Conservation (phyloP, 1,139 yeast genomes). For the Eremothecium gossypii region DNA sequence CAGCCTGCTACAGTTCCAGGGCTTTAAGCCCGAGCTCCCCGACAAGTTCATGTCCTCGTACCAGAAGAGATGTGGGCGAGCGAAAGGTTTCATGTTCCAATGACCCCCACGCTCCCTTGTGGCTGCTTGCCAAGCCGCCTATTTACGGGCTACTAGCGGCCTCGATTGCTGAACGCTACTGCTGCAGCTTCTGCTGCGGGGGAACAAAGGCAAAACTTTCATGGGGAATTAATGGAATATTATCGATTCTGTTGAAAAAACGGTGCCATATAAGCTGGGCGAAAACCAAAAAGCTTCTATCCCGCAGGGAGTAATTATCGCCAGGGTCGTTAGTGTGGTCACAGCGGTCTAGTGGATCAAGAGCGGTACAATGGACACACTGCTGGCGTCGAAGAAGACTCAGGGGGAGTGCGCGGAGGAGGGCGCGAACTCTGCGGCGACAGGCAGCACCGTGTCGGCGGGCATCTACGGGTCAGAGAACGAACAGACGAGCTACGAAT, state of each 20-base stretch:
- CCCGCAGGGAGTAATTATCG: too few species aligned
- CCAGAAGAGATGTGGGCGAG: conserved; percentile 38
- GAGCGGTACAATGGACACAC: not conserved
- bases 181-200: too few species aligned
- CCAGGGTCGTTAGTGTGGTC: too few species aligned
- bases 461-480: not conserved
- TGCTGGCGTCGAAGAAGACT: not conserved
- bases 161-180: too few species aligned
- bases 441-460: not conserved
- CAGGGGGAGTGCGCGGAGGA: too few species aligned
- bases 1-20: conserved; percentile 43
- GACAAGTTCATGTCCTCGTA: conserved; percentile 35
- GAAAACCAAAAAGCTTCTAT: too few species aligned
- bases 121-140: not conserved
- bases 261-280: too few species aligned
- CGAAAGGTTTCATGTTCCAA: not conserved
- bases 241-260: too few species aligned
- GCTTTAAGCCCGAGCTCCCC: conserved; percentile 40
- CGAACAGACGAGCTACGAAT: conserved; percentile 7
- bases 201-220: too few species aligned
- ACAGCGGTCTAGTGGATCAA: too few species aligned
- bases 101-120: not conserved
- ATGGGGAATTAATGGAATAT: too few species aligned
- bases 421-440: not conserved
- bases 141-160: too few species aligned